Conservation (phyloP, 352 stramenopile genomes). For the Poterioochromonas sp. region DNA sequence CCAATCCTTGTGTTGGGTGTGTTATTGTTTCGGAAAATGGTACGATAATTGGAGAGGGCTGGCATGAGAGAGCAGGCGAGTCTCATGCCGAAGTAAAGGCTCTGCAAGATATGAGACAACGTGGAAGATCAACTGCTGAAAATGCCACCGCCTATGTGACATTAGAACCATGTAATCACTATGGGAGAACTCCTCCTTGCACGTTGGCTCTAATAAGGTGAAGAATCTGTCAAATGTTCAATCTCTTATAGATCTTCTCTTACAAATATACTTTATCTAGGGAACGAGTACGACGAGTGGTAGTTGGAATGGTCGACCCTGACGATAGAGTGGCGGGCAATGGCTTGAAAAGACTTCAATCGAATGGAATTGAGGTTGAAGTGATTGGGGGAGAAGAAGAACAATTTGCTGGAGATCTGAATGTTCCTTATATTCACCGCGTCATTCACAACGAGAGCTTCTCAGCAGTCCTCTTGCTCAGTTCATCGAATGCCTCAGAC, state of each 20-base stretch:
- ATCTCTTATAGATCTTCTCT: neutral
- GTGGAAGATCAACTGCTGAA: no score
- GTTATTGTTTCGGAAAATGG: slow-evolving; percentile 50
- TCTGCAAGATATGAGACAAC: slow-evolving; percentile 33
- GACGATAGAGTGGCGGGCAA: slow-evolving; percentile 45
- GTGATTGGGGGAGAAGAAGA: slow-evolving; percentile 27
- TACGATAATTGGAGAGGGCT: slow-evolving; percentile 58
- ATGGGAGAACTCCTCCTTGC: slow-evolving; percentile 64
- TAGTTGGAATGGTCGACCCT: slow-evolving; percentile 48
- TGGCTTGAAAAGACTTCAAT: slow-evolving; percentile 41
- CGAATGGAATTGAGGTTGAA: slow-evolving; percentile 39
- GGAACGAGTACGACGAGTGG: slow-evolving; percentile 35
- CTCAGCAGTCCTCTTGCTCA: no score
- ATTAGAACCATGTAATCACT: slow-evolving; percentile 70
- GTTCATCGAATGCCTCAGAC: no score
- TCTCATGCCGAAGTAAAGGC: slow-evolving; percentile 58
- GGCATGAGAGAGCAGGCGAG: slow-evolving; percentile 61
- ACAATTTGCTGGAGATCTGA: neutral
- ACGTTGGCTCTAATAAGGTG: slow-evolving; percentile 54
- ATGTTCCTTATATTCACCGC: neutral
- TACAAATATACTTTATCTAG: neutral
- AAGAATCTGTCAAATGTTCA: slow-evolving; percentile 44
- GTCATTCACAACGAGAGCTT: neutral
- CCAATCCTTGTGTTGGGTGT: slow-evolving; percentile 68
- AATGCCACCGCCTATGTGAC: slow-evolving; percentile 71